Base-by-base conservation (phyloP, 75 land plant genomes). In the Pseudotsuga menziesii region DNA sequence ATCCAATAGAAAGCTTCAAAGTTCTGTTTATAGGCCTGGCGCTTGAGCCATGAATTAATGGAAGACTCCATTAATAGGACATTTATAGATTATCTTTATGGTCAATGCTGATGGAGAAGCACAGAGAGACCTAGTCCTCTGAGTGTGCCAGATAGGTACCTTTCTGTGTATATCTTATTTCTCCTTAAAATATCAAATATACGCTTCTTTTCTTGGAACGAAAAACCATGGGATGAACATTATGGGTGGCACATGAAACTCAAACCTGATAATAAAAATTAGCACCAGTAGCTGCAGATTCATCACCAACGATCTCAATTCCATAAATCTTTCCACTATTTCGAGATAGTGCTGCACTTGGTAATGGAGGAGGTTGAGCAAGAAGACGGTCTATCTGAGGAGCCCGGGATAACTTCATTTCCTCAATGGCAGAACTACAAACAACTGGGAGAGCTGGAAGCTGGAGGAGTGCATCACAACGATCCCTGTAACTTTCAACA, bases 371-470 rank as follows among this genome's bases (percentile, higher is more conserved):
- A 55, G 81, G 57, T 75, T 82, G 57, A 36, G 73, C 35, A 61
- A 97, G 82, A 55, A 97, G 84, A 12, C 82, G 72, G 22, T 90
- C 89, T 44, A 97, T 75, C 76, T 92, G 91, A 66, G 90, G 84
- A 27, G 90, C 89, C 79, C 80, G 81, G 25, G 88, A 61, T 23
- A 58, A 6, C 76, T 77, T 86, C 95, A 96, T 85, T 69, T 78
- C 75, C 26, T 92, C 85, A 78, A 91, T 83, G 17, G 88, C 84
- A 62, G 88, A 72, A 56, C 78, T 70, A 20, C 91, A 90, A 57
- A 97, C 78, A 6, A 86, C 77, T 9, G 99, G 99, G 58, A 97
- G 92, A 32, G 93, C 89, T 56, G 82, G 74, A 67, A 94, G 84
- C 63, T 84, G 85, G 16, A 77, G 61, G 26, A 97, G 84, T 8